These are phyloP conservation scores for Paramecium tetraurelia DNA, from an alignment of 73 alveolate genomes.

Conservation along the genomic window DNA sequence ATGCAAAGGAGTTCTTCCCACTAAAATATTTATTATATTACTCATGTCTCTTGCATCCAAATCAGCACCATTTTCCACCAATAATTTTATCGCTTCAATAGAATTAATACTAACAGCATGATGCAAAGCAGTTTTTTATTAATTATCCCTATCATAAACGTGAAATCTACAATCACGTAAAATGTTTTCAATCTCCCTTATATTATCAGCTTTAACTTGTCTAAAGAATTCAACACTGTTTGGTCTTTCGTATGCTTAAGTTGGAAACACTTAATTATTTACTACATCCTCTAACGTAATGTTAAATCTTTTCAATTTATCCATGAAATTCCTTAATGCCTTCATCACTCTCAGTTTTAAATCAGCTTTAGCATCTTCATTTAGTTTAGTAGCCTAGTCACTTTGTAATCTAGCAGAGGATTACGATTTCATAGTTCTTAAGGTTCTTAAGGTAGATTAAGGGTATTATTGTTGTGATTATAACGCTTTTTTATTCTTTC, in stretches of 20 bases:
- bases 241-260: constrained; percentile 1
- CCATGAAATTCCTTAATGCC: constrained; percentile 7
- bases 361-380: constrained; percentile 34
- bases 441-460: background rate
- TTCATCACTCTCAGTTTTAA: constrained; percentile 23
- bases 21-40: background rate
- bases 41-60: constrained; percentile 25
- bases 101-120: constrained; percentile 2
- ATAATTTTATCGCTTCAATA: background rate
- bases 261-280: background rate
- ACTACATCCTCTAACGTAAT: background rate
- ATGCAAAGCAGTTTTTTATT: constrained; percentile 13
- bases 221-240: background rate
- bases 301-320: constrained; percentile 23
- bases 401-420: background rate
- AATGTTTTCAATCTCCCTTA: background rate
- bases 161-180: background rate
- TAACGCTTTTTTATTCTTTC: background rate
- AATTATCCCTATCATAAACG: constrained; percentile 25
- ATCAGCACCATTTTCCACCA: constrained; percentile 35
- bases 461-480: background rate
- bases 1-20: constrained; percentile 36
- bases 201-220: background rate
- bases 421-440: background rate
- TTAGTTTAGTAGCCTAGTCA: background rate